A percentile compares a stretch with the other conserved stretches of the same genome.
Conservation (phyloP, 73 alveolate genomes). For the Tetrahymena elliotti region DNA sequence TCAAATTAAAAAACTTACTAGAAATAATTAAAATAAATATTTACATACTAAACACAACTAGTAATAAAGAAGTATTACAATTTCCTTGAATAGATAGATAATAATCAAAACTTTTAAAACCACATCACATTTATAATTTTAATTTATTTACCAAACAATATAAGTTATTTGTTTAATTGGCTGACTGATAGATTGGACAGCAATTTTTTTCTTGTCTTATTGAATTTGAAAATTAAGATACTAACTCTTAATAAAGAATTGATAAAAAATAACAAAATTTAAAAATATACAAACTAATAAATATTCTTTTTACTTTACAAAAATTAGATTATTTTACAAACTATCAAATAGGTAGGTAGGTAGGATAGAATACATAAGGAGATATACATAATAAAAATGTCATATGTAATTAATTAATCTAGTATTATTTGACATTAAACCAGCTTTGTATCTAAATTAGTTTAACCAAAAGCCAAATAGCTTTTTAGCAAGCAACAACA, state of each 20-base stretch:
- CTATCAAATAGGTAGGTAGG: neutral
- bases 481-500: neutral
- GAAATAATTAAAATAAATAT: too few species aligned
- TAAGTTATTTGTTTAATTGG: neutral
- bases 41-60: too few species aligned
- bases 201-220: neutral
- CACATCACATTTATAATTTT: neutral
- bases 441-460: neutral
- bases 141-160: too few species aligned
- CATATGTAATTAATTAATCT: neutral
- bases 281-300: neutral
- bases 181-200: neutral
- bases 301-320: neutral
- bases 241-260: neutral
- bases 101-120: neutral
- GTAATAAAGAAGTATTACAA: too few species aligned
- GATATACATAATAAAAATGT: neutral
- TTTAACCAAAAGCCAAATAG: neutral
- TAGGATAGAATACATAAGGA: neutral
- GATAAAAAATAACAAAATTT: neutral
- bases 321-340: neutral
- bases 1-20: too few species aligned
- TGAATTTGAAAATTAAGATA: neutral
- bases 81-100: too few species aligned
- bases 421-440: neutral